A percentile compares a stretch with the other conserved stretches of the same genome.
phyloP scores from a whole-genome alignment of 2,329 filamentous ascomycete genomes.

The Pseudogymnoascus sp. region DNA sequence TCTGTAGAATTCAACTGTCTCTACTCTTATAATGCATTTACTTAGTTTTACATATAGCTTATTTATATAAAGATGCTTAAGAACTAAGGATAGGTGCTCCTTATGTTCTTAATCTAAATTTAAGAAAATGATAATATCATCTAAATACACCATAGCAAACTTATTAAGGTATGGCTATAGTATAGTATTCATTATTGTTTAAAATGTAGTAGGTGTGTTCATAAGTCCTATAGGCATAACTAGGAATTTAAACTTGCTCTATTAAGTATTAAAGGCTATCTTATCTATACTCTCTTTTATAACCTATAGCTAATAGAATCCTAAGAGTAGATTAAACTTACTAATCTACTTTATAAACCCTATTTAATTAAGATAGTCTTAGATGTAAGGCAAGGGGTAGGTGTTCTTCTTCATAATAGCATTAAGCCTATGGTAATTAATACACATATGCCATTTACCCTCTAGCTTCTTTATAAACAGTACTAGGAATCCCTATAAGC shows the following conservation, averaged over 20 bases:
- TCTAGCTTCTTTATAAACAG: conserved; percentile 13
- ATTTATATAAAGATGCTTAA: too few species aligned
- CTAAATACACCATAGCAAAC: too few species aligned
- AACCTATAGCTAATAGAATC: too few species aligned
- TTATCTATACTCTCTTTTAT: conserved; percentile 13
- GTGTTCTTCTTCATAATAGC: conserved; percentile 21
- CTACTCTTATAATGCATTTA: too few species aligned
- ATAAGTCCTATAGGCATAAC: conserved; percentile 25
- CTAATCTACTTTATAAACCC: neutral
- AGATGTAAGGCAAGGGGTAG: conserved; percentile 21
- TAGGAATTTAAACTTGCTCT: conserved; percentile 29
- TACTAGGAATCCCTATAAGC: neutral
- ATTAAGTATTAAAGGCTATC: conserved; percentile 29
- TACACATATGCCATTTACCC: conserved; percentile 17
- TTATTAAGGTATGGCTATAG: too few species aligned
- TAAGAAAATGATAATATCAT: too few species aligned
- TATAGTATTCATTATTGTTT: conserved; percentile 24
- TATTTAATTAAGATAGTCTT: conserved; percentile 10
- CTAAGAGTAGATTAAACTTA: too few species aligned
- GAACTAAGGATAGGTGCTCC: too few species aligned
- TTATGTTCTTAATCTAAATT: too few species aligned
- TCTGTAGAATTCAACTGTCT: too few species aligned
- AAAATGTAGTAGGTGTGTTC: conserved; percentile 22
- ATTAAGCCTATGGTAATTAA: conserved; percentile 23
- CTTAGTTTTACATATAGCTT: too few species aligned